A percentile compares a stretch with the other conserved stretches of the same genome.
These are phyloP conservation scores for Termitomyces heimii DNA, from an alignment of 768 basidiomycete genomes.

Conservation along the genomic window DNA sequence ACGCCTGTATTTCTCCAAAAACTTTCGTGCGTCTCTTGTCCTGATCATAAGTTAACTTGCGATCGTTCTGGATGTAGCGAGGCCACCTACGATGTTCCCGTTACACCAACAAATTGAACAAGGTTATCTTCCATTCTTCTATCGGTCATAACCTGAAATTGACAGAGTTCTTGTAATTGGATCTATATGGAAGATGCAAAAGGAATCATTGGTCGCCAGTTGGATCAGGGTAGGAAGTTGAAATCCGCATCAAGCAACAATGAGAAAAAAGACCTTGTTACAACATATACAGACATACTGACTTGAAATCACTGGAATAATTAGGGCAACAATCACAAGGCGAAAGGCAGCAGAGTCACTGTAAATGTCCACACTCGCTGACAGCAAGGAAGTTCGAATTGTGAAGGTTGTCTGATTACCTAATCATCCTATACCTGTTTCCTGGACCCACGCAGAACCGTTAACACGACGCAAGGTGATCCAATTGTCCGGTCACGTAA, in stretches of 20 bases:
- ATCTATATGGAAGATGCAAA: slow-evolving; percentile 2
- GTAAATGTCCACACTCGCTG: neutral
- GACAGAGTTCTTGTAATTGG: slow-evolving; percentile 2
- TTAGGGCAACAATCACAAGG: neutral
- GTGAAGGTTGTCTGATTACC: neutral
- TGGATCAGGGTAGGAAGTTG: neutral
- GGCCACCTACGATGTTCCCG: slow-evolving; percentile 61
- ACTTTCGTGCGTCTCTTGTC: slow-evolving; percentile 57
- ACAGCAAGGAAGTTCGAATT: neutral
- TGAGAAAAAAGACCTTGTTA: neutral
- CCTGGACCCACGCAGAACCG: neutral
- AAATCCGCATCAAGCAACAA: neutral
- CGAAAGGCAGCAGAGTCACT: neutral
- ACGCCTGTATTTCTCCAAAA: slow-evolving; percentile 63
- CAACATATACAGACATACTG: slow-evolving; percentile 3
- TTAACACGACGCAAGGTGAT: neutral
- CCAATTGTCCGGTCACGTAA: neutral
- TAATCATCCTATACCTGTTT: neutral
- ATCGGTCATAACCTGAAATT: slow-evolving; percentile 24
- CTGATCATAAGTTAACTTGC: slow-evolving; percentile 29
- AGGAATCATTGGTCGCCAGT: neutral
- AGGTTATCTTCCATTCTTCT: slow-evolving; percentile 44
- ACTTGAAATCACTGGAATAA: slow-evolving; percentile 7
- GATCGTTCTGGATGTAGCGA: slow-evolving; percentile 12
- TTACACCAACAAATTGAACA: slow-evolving; percentile 57